phyloP scores from a whole-genome alignment of 805 yeast genomes.

The Nadsonia fulvescens region DNA sequence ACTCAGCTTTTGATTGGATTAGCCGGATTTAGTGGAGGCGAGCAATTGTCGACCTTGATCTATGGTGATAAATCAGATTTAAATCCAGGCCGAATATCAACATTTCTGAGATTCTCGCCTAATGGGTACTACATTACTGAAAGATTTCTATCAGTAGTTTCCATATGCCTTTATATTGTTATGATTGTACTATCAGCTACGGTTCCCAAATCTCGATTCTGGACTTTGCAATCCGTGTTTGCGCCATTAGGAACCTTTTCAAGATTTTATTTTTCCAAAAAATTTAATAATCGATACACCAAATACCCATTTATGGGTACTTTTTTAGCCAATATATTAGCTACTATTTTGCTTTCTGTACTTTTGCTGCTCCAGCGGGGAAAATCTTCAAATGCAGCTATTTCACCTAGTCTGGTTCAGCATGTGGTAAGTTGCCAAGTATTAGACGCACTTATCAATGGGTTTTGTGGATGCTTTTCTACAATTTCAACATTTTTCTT shows the following conservation, averaged over 20 bases:
- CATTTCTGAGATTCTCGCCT: constrained; percentile 20
- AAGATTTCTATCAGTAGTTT: constrained; percentile 15
- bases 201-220: constrained; percentile 34
- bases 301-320: constrained; percentile 39
- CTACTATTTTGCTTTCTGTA: constrained; percentile 26
- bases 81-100: too few relatives aligned
- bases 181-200: constrained; percentile 23
- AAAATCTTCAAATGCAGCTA: constrained; percentile 9
- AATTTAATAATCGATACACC: constrained; percentile 34
- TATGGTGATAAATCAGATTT: too few relatives aligned
- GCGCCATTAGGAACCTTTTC: constrained; percentile 53
- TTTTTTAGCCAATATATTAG: constrained; percentile 30
- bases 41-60: constrained; percentile 14
- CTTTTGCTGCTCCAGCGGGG: constrained; percentile 31
- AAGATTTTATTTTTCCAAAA: constrained; percentile 36
- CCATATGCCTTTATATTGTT: constrained; percentile 21
- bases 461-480: constrained; percentile 53
- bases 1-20: constrained; percentile 45
- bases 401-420: constrained; percentile 13
- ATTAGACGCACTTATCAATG: constrained; percentile 36
- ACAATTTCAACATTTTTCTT: constrained; percentile 66
- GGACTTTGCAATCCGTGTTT: constrained; percentile 52
- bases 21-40: constrained; percentile 40
- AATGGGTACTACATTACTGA: constrained; percentile 9
- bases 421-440: constrained; percentile 30